These are phyloP conservation scores for Lepraria neglecta DNA, from an alignment of 495 filamentous ascomycete species.

Conservation along the genomic window DNA sequence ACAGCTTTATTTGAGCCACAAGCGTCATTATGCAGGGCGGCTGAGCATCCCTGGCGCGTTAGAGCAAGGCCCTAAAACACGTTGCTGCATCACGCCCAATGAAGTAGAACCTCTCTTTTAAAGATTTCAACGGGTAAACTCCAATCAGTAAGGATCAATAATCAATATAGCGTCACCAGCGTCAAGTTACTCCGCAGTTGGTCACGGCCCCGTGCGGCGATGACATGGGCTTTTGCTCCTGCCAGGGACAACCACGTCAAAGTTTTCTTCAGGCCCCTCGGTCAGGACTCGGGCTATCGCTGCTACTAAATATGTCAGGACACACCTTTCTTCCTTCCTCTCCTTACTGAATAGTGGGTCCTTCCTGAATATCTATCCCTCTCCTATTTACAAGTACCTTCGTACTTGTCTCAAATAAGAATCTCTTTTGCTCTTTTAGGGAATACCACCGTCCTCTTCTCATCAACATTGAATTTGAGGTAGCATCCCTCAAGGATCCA, in stretches of 20 bases:
- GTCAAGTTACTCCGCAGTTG: not conserved
- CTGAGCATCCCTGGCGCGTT: not conserved
- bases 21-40: slow-evolving; percentile 7
- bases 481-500: not conserved
- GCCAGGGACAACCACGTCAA: not conserved
- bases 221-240: slow-evolving; percentile 2
- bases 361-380: not conserved
- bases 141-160: not conserved
- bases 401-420: slow-evolving; percentile 3
- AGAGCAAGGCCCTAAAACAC: not conserved
- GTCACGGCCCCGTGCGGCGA: not conserved
- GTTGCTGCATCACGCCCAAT: slow-evolving; percentile 8
- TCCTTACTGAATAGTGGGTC: not conserved
- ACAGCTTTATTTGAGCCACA: not conserved
- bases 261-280: not conserved
- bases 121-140: not conserved
- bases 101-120: not conserved
- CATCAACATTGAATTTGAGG: not conserved
- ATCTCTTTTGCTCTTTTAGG: not conserved
- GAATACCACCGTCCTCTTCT: not conserved
- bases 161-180: not conserved
- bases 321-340: not conserved
- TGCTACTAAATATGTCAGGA: not conserved
- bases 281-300: not conserved
- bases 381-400: not conserved